Percentiles rank a stretch among this genome's conserved stretches.
Conservation (phyloP, 495 filamentous ascomycete species). For the Tetracladium setigerum region DNA sequence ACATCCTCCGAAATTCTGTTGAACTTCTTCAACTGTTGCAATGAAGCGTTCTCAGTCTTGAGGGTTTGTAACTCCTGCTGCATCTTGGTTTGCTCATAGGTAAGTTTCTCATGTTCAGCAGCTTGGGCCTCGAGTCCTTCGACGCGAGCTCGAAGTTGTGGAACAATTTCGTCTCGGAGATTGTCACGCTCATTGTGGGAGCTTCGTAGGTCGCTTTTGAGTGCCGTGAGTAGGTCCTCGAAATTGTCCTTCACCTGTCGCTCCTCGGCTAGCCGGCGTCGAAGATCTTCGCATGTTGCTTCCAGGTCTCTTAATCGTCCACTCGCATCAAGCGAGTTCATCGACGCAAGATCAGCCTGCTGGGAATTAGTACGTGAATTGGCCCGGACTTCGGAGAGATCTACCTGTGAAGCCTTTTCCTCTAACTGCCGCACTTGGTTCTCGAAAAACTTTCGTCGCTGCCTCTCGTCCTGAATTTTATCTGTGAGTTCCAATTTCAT, state of each 20-base stretch:
- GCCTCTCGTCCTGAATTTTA: constrained; percentile 78
- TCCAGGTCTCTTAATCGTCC: constrained; percentile 70
- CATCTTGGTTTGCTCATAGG: constrained; percentile 68
- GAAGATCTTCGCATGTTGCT: constrained; percentile 66
- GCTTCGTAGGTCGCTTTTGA: constrained; percentile 74
- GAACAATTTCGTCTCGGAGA: constrained; percentile 77
- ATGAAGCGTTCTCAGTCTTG: constrained; percentile 30
- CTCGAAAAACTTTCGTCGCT: constrained; percentile 65
- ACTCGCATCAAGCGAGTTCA: constrained; percentile 37
- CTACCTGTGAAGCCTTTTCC: constrained; percentile 54
- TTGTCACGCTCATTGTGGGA: constrained; percentile 86
- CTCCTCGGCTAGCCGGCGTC: constrained; percentile 77
- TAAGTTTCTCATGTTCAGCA: constrained; percentile 55
- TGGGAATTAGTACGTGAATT: constrained; percentile 6
- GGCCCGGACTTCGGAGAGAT: background rate
- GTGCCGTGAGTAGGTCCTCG: constrained; percentile 78
- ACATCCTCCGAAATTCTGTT: constrained; percentile 54
- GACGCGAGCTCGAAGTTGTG: constrained; percentile 62
- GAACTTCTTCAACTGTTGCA: constrained; percentile 39
- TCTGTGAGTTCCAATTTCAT: constrained; percentile 75
- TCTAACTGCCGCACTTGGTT: constrained; percentile 74
- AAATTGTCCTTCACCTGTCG: constrained; percentile 86
- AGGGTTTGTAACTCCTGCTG: constrained; percentile 72
- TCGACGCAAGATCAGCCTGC: constrained; percentile 33
- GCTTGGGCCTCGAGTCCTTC: constrained; percentile 69